Base-by-base conservation (phyloP, 2,329 filamentous ascomycete species). In the Cercospora janseana region DNA sequence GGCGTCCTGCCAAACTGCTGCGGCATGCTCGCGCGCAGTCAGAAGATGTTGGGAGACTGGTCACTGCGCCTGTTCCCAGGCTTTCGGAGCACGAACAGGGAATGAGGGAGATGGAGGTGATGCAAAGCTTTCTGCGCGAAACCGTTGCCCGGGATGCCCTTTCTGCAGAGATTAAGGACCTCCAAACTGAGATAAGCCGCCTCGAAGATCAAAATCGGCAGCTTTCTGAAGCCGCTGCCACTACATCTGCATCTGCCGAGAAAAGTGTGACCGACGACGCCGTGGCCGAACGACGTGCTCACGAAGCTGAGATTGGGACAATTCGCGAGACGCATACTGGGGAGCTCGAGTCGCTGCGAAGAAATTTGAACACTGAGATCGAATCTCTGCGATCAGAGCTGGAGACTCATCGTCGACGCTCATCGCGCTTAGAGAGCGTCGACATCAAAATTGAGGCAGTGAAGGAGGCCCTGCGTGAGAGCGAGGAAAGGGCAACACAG, bases 381-480 rank as follows among this genome's bases (percentile, higher is more conserved):
- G 41, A 57, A 18, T 49, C 45, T 18, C 46, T 66, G 15, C 57
- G 57, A 23, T 38, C 56, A 8, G 63, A 67, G 32, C 46, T 63
- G 27, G 62, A 63, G n/a, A 55, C 46, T 23, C 60, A 59, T 24
- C 57, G 60, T 12, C 57, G 48, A n/a, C 46, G 46, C 28, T 59
- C 60, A 4, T 56, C 58, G 4, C 51, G 49, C 26, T 58, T 67
- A 8, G 54, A 58, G 27, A 59, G 62, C 16, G 63, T 67, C 6
- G 64, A 67, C 15, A 47, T 51, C 10, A 64, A 66, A 55, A 66
- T 68, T 20, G 59, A 62, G 31, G 56, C 62, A 4, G 65, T 68
- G 9, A 59, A 68, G 44, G 57, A 64, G 43, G 64, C 63, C 4
- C 46, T 66, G 31, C 54, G 54, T 26, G 58, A 60, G 51, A 62